Evolutionary conservation across 129 eudicot genomes (phyloP).

Genomic region (Centella asiatica): DNA sequence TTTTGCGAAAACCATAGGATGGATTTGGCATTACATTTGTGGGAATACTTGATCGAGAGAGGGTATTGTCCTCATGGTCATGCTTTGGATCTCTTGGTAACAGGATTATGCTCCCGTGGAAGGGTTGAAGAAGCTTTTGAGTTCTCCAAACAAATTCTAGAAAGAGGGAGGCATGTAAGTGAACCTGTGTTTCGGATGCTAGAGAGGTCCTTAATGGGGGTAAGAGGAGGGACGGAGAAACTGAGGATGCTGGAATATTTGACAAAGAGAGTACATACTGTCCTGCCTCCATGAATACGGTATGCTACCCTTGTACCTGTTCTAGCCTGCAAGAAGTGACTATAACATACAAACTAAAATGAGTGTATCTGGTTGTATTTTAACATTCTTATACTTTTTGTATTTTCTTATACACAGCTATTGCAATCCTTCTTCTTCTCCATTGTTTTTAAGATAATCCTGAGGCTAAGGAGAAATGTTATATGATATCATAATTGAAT

Average conservation of each 20-base stretch:
- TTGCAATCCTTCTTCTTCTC: too few species aligned
- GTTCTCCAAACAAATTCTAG: constrained; percentile 47
- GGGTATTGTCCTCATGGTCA: constrained; percentile 79
- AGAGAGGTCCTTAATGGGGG: constrained; percentile 40
- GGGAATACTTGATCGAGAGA: constrained; percentile 51
- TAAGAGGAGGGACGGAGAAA: constrained; percentile 40
- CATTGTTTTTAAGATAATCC: too few species aligned
- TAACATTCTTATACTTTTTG: too few species aligned
- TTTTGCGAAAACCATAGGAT: constrained; percentile 40
- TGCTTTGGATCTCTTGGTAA: constrained; percentile 55
- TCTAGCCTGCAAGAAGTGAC: not conserved
- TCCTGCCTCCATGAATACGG: constrained; percentile 39
- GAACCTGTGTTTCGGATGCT: constrained; percentile 38
- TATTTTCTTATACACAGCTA: too few species aligned
- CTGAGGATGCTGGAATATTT: constrained; percentile 31
- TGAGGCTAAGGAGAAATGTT: too few species aligned
- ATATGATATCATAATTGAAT: too few species aligned
- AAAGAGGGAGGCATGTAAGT: constrained; percentile 61
- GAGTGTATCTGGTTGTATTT: too few species aligned
- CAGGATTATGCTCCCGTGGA: constrained; percentile 53
- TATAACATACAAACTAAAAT: not conserved
- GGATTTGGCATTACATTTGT: constrained; percentile 53
- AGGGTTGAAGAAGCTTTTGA: constrained; percentile 52
- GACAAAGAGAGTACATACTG: constrained; percentile 37
- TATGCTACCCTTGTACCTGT: constrained; percentile 18